Conservation (phyloP, 257 asterid species). For the Dorcoceras hygrometricum region DNA sequence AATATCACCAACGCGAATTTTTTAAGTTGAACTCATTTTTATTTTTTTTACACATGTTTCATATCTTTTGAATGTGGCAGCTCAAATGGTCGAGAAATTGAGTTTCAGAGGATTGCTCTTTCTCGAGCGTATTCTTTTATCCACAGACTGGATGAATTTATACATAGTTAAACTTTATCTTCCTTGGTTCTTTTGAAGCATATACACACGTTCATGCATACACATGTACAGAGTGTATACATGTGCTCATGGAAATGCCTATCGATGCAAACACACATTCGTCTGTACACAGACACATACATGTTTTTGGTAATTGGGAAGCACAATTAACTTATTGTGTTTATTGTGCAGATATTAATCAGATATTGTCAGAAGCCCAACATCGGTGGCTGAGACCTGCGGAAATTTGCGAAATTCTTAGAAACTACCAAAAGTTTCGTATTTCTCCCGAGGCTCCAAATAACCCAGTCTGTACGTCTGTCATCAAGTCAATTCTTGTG, state of each 20-base stretch:
- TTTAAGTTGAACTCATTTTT: not conserved
- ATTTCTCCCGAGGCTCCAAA: slow-evolving; percentile 79
- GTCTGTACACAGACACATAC: not conserved
- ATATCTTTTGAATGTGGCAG: not conserved
- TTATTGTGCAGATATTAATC: slow-evolving; percentile 65
- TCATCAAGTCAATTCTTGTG: not conserved
- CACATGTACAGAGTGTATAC: not conserved
- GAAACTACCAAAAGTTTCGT: slow-evolving; percentile 63
- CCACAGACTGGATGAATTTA: not conserved
- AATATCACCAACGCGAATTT: not conserved
- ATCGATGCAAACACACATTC: no score
- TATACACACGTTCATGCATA: not conserved
- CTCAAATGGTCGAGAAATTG: slow-evolving; percentile 1
- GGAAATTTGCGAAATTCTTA: slow-evolving; percentile 81
- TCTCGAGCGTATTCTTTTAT: not conserved
- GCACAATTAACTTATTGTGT: slow-evolving; percentile 23
- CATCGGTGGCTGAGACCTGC: slow-evolving; percentile 97
- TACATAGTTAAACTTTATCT: not conserved
- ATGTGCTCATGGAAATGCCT: not conserved
- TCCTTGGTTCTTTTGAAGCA: not conserved
- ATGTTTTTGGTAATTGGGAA: slow-evolving; percentile 6
- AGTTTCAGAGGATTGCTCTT: not conserved
- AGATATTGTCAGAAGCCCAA: slow-evolving; percentile 71
- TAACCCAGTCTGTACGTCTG: slow-evolving; percentile 82
- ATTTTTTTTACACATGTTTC: not conserved